Base-by-base conservation (phyloP, 257 asterid genomes). In the Eucommia ulmoides region DNA sequence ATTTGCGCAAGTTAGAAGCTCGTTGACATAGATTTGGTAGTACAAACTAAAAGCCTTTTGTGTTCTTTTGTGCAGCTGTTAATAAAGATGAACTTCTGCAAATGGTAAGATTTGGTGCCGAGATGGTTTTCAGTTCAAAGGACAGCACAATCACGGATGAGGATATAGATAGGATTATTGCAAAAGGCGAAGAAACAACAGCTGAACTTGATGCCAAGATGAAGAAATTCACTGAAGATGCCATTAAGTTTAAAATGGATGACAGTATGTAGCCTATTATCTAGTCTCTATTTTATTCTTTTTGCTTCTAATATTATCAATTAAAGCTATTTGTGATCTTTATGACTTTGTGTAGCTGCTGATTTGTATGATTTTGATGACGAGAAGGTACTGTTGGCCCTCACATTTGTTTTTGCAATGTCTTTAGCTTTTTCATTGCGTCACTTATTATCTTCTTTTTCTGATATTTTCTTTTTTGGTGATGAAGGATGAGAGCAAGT, bases 61-160 rank as follows among this genome's bases (percentile, higher is more conserved):
- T 58, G 19, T 57, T 55, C 25, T 54, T 50, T 48, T 33, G 29
- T 72, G 70, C 74, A 91, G 99, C 99, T 74, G 99, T 83, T 20
- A 91, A 91, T 58, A 91, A 91, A 72, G 99, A 86, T 62, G 99
- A 91, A 66, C 80, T 91, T 65, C 82, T 91, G 53, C 97, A 91
- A 71, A 91, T 83, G 99, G 96, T 91, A 65, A 77, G 99, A 55
- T 91, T 86, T 74, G 99, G 99, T 64, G 99, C 99, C 56, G 99
- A 86, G 80, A 91, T 91, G 99, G 99, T 91, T 65, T 91, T 91
- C 82, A 86, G 95, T 62, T 86, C 96, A 67, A 91, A 91, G 72
- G 99, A 86, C 70, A 86, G 99, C 75, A 91, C 99, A 17, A 91
- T 91, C 60, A 91, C 99, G 1, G 99, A 91, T 71, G 99, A 91